Evolutionary conservation across 768 basidiomycete genomes (phyloP).

Genomic region (Rhodotorula diobovata): DNA sequence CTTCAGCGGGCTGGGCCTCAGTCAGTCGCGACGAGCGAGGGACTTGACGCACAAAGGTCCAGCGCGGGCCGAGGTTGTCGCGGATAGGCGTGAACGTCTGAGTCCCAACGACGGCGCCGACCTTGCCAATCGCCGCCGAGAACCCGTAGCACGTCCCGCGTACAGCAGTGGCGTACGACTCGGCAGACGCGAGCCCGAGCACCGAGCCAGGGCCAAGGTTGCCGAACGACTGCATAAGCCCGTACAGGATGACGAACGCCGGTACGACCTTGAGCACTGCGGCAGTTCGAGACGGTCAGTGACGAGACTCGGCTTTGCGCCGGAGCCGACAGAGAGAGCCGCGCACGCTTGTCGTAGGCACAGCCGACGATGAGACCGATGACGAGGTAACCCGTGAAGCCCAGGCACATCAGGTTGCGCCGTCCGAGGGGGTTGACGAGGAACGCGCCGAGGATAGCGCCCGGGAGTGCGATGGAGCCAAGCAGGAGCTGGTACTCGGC

Average conservation of each 20-base stretch:
- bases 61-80: conserved; percentile 62
- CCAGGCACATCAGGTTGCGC: conserved; percentile 23
- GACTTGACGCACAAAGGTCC: conserved; percentile 34
- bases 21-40: neutral
- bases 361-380: conserved; percentile 58
- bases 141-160: conserved; percentile 68
- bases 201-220: conserved; percentile 59
- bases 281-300: neutral
- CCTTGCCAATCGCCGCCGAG: conserved; percentile 63
- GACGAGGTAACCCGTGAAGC: conserved; percentile 53
- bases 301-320: neutral
- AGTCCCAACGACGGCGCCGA: conserved; percentile 61
- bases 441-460: conserved; percentile 50
- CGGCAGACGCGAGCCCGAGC: conserved; percentile 54
- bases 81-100: conserved; percentile 69
- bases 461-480: conserved; percentile 61
- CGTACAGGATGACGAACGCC: conserved; percentile 64
- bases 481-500: conserved; percentile 69
- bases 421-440: conserved; percentile 41
- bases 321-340: too few relatives aligned
- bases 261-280: conserved; percentile 58
- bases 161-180: conserved; percentile 55
- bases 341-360: conserved; percentile 53
- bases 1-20: too few relatives aligned
- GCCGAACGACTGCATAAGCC: neutral